Evolutionary conservation across 306 rosid species (phyloP).

Genomic region (Sesbania bispinosa): DNA sequence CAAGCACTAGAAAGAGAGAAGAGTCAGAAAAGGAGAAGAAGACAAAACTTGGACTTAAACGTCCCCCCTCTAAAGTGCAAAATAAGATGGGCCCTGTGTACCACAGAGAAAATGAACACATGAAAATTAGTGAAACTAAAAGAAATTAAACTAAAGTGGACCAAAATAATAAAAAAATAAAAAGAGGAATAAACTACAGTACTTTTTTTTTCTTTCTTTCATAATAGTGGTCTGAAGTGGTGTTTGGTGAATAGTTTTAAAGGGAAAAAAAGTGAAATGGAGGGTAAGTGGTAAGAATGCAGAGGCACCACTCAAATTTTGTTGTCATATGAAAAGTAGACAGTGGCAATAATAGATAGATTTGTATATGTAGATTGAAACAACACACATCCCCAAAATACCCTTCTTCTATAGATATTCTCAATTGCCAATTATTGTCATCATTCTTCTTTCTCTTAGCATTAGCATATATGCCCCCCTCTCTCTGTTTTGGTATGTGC

Average conservation of each 20-base stretch:
- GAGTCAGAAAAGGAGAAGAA: not conserved
- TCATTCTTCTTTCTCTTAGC: conserved; percentile 24
- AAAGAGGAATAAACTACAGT: not conserved
- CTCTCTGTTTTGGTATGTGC: too few relatives aligned
- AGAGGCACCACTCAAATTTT: conserved; percentile 44
- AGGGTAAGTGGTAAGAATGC: conserved; percentile 37
- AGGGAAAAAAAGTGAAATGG: not conserved
- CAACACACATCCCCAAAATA: conserved; percentile 44
- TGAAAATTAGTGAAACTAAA: not conserved
- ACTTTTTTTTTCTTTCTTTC: not conserved
- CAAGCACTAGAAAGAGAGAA: conserved; percentile 18
- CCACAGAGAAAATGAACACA: conserved; percentile 20
- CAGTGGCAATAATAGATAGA: conserved; percentile 52
- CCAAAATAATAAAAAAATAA: too few relatives aligned
- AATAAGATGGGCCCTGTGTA: conserved; percentile 33
- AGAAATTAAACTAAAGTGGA: not conserved
- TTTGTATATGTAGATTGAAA: conserved; percentile 48
- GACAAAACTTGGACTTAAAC: conserved; percentile 40
- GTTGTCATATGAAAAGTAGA: conserved; percentile 57
- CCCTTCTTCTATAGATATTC: conserved; percentile 26
- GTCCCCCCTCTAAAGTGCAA: conserved; percentile 42
- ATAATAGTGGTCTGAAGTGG: too few relatives aligned
- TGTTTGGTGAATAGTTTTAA: not conserved
- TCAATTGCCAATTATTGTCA: conserved; percentile 43
- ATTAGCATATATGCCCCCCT: too few relatives aligned